Conservation (phyloP, 805 yeast species). For the Saturnispora ahearnii region DNA sequence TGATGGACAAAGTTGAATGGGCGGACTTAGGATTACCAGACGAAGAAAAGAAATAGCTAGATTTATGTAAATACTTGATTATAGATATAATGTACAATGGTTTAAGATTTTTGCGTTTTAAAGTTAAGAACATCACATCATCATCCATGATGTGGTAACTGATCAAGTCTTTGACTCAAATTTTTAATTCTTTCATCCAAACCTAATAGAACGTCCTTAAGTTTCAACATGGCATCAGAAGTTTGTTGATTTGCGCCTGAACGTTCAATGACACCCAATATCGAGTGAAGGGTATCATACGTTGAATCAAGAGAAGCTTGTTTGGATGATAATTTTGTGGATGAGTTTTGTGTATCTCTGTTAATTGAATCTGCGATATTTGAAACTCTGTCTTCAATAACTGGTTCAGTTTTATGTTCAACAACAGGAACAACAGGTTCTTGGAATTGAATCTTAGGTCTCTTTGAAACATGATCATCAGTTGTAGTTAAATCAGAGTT, state of each 20-base stretch:
- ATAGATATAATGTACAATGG: not conserved
- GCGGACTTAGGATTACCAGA: conserved; percentile 30
- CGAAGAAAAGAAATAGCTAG: conserved; percentile 11
- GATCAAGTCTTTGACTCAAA: not conserved
- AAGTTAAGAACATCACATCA: not conserved
- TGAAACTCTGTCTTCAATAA: not conserved
- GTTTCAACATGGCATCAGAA: not conserved
- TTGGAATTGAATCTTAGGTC: not conserved
- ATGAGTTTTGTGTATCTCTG: not conserved
- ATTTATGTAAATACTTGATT: not conserved
- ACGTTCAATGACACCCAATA: not conserved
- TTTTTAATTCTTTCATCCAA: not conserved
- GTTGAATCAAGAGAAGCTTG: not conserved
- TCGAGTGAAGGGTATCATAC: not conserved
- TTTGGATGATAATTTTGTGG: not conserved
- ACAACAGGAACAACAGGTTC: not conserved
- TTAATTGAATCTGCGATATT: too few relatives aligned
- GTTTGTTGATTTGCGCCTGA: not conserved
- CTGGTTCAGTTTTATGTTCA: not conserved
- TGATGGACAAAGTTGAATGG: conserved; percentile 32
- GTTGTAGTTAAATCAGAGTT: not conserved
- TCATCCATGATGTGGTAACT: not conserved
- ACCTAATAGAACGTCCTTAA: not conserved
- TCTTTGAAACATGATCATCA: not conserved
- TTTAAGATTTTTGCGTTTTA: not conserved